A percentile compares a stretch with the other conserved stretches of the same genome.
These are phyloP conservation scores for Trichocladium antarcticum DNA, from an alignment of 495 filamentous ascomycete species.

Conservation along the genomic window DNA sequence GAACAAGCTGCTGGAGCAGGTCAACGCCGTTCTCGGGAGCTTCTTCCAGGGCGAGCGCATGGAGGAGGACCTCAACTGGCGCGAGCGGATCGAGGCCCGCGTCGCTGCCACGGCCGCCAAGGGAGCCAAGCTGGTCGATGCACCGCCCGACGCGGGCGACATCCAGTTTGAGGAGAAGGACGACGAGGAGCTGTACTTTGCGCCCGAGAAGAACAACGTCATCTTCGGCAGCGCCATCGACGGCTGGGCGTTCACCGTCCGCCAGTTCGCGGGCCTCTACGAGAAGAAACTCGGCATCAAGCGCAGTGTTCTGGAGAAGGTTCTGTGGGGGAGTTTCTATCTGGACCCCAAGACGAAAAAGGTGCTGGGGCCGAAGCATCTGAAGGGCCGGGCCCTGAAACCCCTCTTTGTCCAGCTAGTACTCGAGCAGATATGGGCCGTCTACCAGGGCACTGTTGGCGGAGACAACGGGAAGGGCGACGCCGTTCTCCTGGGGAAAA, in stretches of 20 bases:
- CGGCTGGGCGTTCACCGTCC: constrained; percentile 94
- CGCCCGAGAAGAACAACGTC: constrained; percentile 95
- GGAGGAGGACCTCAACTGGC: constrained; percentile 96
- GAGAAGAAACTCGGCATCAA: constrained; percentile 97
- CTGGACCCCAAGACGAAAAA: constrained; percentile 95
- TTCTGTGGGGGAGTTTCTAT: constrained; percentile 95
- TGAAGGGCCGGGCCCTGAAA: constrained; percentile 82
- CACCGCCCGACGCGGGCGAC: constrained; percentile 43
- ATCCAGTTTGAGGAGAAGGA: constrained; percentile 80
- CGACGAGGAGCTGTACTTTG: constrained; percentile 96
- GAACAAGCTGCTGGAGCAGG: constrained; percentile 81
- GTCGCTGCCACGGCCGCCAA: constrained; percentile 49
- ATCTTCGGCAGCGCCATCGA: constrained; percentile 97
- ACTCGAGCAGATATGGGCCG: constrained; percentile 92
- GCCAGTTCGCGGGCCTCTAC: constrained; percentile 87
- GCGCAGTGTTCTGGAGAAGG: constrained; percentile 78
- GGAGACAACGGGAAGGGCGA: constrained; percentile 77
- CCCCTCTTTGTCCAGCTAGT: constrained; percentile 98
- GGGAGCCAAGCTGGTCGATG: constrained; percentile 36
- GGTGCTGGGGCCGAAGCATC: constrained; percentile 79
- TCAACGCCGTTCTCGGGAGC: constrained; percentile 93
- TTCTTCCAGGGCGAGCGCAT: constrained; percentile 98
- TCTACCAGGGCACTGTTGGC: constrained; percentile 82
- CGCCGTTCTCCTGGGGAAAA: constrained; percentile 74
- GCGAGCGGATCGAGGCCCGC: constrained; percentile 80